Percentiles rank a stretch among this genome's conserved stretches.
phyloP scores from a whole-genome alignment of 2,329 filamentous ascomycete species.

The Thielaviopsis musarum region DNA sequence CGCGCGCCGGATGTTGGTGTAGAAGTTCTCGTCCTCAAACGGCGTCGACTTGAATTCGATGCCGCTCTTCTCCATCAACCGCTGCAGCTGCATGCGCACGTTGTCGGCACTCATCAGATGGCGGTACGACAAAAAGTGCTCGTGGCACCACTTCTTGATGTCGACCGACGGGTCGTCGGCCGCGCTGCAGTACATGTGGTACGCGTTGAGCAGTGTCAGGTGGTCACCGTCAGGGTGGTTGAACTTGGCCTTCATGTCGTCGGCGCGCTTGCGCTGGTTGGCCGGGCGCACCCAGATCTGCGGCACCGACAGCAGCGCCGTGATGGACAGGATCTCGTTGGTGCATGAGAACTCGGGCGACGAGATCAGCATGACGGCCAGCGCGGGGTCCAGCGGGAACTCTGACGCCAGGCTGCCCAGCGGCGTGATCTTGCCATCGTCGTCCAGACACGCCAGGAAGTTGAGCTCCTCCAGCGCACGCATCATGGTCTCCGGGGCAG shows the following conservation, averaged over 20 bases:
- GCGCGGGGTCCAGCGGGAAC: constrained; percentile 82
- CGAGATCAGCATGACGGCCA: constrained; percentile 95
- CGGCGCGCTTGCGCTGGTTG: constrained; percentile 70
- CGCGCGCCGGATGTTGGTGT: constrained; percentile 87
- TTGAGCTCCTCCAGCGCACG: constrained; percentile 93
- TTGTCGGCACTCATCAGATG: constrained; percentile 87
- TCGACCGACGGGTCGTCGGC: constrained; percentile 42
- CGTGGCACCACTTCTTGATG: constrained; percentile 83
- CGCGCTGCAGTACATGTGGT: constrained; percentile 84
- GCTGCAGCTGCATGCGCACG: constrained; percentile 76
- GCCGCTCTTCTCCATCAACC: constrained; percentile 89
- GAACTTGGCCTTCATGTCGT: constrained; percentile 94
- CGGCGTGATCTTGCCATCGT: constrained; percentile 81
- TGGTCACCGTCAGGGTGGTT: constrained; percentile 89
- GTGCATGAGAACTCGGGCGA: constrained; percentile 98
- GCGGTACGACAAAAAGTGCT: constrained; percentile 84
- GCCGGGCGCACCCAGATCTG: constrained; percentile 85
- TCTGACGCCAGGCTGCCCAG: constrained; percentile 81
- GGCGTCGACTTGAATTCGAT: constrained; percentile 75
- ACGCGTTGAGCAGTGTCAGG: constrained; percentile 88
- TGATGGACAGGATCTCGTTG: constrained; percentile 93
- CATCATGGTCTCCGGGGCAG: constrained; percentile 96
- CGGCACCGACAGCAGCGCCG: constrained; percentile 81
- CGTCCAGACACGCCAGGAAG: constrained; percentile 88
- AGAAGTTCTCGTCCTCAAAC: constrained; percentile 94